Evolutionary conservation across 768 basidiomycete species (phyloP), one percentile per base, ranked within the genome.

Genomic region (Rhodotorula toruloides): DNA sequence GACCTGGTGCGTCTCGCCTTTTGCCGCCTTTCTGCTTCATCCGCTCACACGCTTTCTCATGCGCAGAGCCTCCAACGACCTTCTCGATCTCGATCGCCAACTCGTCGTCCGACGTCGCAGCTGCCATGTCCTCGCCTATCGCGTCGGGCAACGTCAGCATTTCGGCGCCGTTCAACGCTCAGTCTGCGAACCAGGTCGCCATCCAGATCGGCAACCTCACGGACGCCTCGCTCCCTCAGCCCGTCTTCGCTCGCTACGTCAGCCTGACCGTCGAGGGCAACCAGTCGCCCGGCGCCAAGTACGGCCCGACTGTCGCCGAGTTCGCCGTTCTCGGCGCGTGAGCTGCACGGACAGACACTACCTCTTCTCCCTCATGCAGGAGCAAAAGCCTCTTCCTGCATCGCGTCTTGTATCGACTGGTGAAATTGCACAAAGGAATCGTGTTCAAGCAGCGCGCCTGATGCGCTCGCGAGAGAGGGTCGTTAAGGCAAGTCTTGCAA

Each of bases 121-220:
- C 57, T n/a, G 14, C 46, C 34, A 34, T 32, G 5, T 25, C 57
- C 3, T 5, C 43, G 31, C 4, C 27, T 17, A 21, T 61, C n/a
- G 43, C 42, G 6, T 13, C 21, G 25, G 60, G 46, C 52, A 54
- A 54, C 52, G 39, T 61, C 37, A 40, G 44, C 13, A 40, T 61
- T 43, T 29, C 50, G 14, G 64, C 61, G 39, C 64, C 58, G 27
- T 54, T 61, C n/a, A 12, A 43, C 29, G 47, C 59, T 9, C 40
- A 32, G 10, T 6, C 34, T 2, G 60, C 63, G 9, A 55, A 37
- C 42, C 37, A 36, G 3, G 61, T 70, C 25, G 43, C 46, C 29
- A 47, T 65, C 46, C 37, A 32, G 4, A 10, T 58, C 42, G 65
- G 65, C 34, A 71, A 71, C 65, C 9, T 57, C 2, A 71, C 70